phyloP scores from a whole-genome alignment of 306 rosid species.

The Dalbergia cultrata region DNA sequence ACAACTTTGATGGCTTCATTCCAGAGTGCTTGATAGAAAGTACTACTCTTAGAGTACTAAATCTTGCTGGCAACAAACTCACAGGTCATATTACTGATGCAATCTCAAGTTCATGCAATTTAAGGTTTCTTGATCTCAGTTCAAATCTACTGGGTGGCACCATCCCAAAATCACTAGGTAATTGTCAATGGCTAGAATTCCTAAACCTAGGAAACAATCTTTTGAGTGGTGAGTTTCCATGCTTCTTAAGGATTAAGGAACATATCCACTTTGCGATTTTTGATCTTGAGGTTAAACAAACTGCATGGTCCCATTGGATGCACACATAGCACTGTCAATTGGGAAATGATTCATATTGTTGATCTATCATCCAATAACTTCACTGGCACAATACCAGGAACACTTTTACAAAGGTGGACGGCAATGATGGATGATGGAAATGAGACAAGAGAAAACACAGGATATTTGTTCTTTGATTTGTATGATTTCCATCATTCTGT shows the following conservation, averaged over 20 bases:
- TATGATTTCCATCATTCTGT: slow-evolving; percentile 10
- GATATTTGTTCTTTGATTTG: neutral
- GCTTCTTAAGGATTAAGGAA: neutral
- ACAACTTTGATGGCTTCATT: slow-evolving; percentile 3
- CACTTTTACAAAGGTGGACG: neutral
- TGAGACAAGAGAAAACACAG: neutral
- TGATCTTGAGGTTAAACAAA: neutral
- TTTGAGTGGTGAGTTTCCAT: neutral
- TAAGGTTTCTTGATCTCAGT: slow-evolving; percentile 24
- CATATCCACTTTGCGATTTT: neutral
- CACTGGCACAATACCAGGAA: slow-evolving; percentile 5
- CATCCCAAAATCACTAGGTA: slow-evolving; percentile 36
- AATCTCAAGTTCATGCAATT: neutral
- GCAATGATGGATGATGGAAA: slow-evolving; percentile 34
- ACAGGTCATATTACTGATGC: neutral
- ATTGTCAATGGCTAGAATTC: neutral
- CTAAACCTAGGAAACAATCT: neutral
- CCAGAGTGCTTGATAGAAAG: slow-evolving; percentile 1
- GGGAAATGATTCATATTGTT: neutral
- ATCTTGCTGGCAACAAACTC: neutral
- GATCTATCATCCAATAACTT: slow-evolving; percentile 35
- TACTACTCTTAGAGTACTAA: neutral
- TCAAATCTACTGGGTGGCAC: neutral
- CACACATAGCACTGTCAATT: slow-evolving; percentile 24
- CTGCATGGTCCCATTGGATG: neutral